Evolutionary conservation across 106 monocot genomes (phyloP).

Genomic region (Posidonia australis): DNA sequence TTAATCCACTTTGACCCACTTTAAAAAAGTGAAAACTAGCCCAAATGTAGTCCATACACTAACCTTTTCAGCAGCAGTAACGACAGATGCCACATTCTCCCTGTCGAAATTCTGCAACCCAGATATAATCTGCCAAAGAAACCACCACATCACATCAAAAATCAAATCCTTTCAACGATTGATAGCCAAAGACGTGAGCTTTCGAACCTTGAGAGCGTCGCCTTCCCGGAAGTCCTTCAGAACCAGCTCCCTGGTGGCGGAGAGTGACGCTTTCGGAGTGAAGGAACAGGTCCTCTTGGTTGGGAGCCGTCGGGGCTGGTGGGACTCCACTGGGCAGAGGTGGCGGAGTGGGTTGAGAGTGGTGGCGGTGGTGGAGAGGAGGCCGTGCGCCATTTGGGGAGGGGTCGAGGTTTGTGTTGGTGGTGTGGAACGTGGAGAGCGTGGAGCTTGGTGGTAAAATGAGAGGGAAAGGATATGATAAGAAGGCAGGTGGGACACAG

Average conservation of each 20-base stretch:
- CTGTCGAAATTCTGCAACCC: constrained; percentile 81
- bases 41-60: too few relatives aligned
- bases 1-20: too few relatives aligned
- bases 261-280: constrained; percentile 14
- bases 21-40: too few relatives aligned
- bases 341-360: background rate
- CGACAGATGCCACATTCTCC: constrained; percentile 60
- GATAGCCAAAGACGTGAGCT: too few relatives aligned
- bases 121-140: constrained; percentile 58
- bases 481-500: background rate
- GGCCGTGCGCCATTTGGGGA: background rate
- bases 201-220: constrained; percentile 19
- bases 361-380: constrained; percentile 1
- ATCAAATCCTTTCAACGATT: too few relatives aligned
- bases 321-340: background rate
- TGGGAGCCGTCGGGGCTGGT: background rate
- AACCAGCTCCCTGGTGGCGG: constrained; percentile 10
- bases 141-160: background rate
- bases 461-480: background rate
- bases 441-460: too few relatives aligned
- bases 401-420: too few relatives aligned
- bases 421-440: too few relatives aligned
- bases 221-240: constrained; percentile 18
- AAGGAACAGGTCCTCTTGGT: background rate
- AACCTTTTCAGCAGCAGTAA: constrained; percentile 91